Percentiles rank a stretch among this genome's conserved stretches.
Conservation (phyloP, 106 monocot genomes). For the Iris macrosiphon region DNA sequence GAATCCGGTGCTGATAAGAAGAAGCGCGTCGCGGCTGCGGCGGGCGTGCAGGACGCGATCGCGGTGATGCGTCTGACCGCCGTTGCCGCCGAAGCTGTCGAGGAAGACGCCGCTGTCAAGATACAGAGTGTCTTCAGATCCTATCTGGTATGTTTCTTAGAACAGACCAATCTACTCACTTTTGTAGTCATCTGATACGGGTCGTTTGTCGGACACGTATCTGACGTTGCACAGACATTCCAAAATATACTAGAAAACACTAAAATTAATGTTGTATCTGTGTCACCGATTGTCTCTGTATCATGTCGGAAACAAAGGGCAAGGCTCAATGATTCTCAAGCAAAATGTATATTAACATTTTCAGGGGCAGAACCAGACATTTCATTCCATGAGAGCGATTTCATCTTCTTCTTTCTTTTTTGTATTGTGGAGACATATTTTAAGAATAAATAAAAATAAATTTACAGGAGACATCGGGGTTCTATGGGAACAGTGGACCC, state of each 20-base stretch:
- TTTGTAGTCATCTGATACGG: not conserved
- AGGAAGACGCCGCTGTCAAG: not conserved
- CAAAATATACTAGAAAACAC: too few relatives aligned
- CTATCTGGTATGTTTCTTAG: not conserved
- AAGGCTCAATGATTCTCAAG: not conserved
- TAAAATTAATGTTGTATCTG: not conserved
- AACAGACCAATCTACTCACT: not conserved
- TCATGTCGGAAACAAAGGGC: not conserved
- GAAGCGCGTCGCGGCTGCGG: conserved; percentile 46
- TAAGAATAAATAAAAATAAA: too few relatives aligned
- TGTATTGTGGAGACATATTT: too few relatives aligned
- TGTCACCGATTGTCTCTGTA: not conserved
- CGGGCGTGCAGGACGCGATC: conserved; percentile 27
- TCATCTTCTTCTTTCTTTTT: too few relatives aligned
- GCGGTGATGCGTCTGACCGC: conserved; percentile 25
- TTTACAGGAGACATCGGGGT: too few relatives aligned
- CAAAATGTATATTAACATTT: too few relatives aligned
- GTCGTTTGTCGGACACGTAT: too few relatives aligned
- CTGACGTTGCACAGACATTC: too few relatives aligned
- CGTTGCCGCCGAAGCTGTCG: not conserved
- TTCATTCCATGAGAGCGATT: too few relatives aligned
- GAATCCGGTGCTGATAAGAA: not conserved
- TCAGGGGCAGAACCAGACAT: too few relatives aligned
- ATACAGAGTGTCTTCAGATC: not conserved
- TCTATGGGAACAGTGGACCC: too few relatives aligned